A percentile compares a stretch with the other conserved stretches of the same genome.
Evolutionary conservation across 192 early-diverging fungal species (phyloP).

Genomic region (Linnemannia zychae): DNA sequence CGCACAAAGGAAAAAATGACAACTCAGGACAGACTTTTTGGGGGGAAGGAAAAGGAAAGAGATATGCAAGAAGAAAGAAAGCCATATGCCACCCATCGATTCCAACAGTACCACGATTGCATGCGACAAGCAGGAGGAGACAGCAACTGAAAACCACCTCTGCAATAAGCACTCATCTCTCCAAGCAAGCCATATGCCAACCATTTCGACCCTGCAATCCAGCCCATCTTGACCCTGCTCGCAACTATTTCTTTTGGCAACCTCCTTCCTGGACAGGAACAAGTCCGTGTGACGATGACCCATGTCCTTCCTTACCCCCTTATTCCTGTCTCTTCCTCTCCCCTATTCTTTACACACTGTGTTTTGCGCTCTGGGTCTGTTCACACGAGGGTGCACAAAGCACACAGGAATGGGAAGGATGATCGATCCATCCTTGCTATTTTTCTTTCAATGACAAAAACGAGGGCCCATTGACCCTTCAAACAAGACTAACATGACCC

Average conservation of each 20-base stretch:
- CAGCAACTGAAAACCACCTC: background rate
- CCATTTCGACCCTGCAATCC: background rate
- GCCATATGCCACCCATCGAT: background rate
- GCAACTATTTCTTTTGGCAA: background rate
- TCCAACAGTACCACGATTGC: background rate
- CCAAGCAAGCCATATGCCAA: background rate
- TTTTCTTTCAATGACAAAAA: background rate
- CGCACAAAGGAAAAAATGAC: background rate
- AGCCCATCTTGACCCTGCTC: background rate
- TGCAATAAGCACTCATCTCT: background rate
- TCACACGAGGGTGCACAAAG: background rate
- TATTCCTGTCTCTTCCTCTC: background rate
- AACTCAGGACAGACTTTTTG: background rate
- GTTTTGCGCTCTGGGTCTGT: conserved; percentile 6
- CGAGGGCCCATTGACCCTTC: background rate
- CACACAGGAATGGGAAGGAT: conserved; percentile 4
- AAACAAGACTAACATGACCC: background rate
- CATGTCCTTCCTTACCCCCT: background rate
- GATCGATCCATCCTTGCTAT: background rate
- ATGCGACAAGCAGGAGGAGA: background rate
- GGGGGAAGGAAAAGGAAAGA: too few relatives aligned
- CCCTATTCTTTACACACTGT: background rate
- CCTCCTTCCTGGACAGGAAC: background rate
- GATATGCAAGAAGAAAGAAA: too few relatives aligned
- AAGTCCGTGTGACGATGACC: background rate